Percentiles rank a stretch among this genome's conserved stretches.
phyloP scores from a whole-genome alignment of 2,329 filamentous ascomycete species.

The Purpureocillium lavendulum region DNA sequence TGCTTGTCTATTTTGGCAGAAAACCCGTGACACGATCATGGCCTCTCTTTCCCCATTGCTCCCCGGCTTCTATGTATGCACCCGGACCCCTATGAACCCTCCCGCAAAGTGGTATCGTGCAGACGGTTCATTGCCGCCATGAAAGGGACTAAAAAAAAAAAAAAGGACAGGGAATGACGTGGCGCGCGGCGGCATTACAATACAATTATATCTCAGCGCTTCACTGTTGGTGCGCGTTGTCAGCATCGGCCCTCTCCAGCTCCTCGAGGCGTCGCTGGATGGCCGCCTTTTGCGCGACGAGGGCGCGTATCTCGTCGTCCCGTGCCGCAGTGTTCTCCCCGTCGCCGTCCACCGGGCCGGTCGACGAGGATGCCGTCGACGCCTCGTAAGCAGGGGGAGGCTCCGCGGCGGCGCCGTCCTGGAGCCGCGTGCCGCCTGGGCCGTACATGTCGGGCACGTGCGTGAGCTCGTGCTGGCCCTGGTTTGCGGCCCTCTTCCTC shows the following conservation, averaged over 20 bases:
- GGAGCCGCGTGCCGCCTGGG: background rate
- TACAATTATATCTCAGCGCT: too few species aligned
- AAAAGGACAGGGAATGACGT: too few species aligned
- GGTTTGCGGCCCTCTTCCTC: constrained; percentile 9
- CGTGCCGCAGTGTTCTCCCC: constrained; percentile 10
- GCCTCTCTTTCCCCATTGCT: too few species aligned
- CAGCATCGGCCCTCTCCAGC: constrained; percentile 13
- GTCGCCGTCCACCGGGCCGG: constrained; percentile 13
- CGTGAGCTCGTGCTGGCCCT: constrained; percentile 2
- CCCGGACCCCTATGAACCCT: too few species aligned
- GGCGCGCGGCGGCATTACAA: too few species aligned
- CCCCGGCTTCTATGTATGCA: too few species aligned
- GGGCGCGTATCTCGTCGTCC: constrained; percentile 21
- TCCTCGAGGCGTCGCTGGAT: constrained; percentile 27
- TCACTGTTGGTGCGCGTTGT: background rate
- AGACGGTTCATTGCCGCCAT: too few species aligned
- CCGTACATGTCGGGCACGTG: constrained; percentile 1
- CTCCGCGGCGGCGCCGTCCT: constrained; percentile 7
- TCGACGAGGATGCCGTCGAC: constrained; percentile 10
- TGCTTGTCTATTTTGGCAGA: too few species aligned
- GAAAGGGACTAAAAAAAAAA: too few species aligned
- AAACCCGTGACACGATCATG: too few species aligned
- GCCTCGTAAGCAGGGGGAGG: constrained; percentile 24
- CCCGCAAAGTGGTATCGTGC: too few species aligned
- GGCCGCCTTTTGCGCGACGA: constrained; percentile 24